Conservation (phyloP, 2,329 filamentous ascomycete species). For the Thelonectria olida region DNA sequence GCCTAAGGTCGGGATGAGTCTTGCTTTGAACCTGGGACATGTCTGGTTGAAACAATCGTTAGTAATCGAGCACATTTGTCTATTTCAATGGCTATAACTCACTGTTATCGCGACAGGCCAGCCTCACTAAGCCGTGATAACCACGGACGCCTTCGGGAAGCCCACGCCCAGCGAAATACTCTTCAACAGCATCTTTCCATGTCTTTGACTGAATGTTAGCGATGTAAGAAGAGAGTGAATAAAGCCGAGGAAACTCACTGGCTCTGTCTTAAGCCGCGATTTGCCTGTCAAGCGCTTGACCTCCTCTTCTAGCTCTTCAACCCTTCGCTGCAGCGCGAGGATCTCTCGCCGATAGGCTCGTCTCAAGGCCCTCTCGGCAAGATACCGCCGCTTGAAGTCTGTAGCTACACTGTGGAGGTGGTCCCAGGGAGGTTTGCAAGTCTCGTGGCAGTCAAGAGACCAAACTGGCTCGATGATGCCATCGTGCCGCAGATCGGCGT, state of each 20-base stretch:
- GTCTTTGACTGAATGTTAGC: background rate
- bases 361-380: background rate
- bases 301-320: background rate
- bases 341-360: too few relatives aligned
- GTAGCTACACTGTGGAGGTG: background rate
- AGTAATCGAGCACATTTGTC: background rate
- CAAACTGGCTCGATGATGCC: background rate
- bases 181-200: background rate
- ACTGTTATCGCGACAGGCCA: conserved; percentile 6
- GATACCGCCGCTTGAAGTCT: background rate
- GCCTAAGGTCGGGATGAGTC: background rate
- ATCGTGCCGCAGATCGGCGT: background rate
- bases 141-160: background rate
- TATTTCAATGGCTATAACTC: background rate
- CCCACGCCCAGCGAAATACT: background rate
- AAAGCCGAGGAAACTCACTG: background rate
- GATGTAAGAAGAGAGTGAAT: background rate
- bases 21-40: background rate
- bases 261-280: background rate
- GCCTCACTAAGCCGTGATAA: background rate
- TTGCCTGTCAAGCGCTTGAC: too few relatives aligned
- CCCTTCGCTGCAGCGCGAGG: too few relatives aligned
- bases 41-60: background rate
- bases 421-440: background rate
- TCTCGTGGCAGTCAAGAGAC: background rate